phyloP scores from a whole-genome alignment of 106 monocot genomes.

The Acorus calamus region DNA sequence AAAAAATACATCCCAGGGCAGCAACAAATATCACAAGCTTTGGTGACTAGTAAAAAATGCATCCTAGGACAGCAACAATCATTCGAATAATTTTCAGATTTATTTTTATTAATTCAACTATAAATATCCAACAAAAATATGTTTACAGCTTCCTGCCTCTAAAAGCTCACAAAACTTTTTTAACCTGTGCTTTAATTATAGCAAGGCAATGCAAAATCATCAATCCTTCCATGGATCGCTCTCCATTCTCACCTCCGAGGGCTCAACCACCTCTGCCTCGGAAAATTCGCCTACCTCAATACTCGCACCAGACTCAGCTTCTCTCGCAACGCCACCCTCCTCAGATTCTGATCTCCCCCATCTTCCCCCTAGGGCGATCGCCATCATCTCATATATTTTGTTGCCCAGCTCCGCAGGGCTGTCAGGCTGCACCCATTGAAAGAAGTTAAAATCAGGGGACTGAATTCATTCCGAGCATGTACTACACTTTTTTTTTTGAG shows the following conservation, averaged over 20 bases:
- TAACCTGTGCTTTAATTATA: too few species aligned
- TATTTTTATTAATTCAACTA: too few species aligned
- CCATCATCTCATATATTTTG: conserved; percentile 99
- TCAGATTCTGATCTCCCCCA: conserved; percentile 80
- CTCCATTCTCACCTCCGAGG: conserved; percentile 80
- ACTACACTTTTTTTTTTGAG: too few species aligned
- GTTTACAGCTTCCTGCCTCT: too few species aligned
- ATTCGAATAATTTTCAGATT: too few species aligned
- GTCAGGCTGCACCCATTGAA: conserved; percentile 59
- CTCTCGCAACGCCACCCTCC: conserved; percentile 1
- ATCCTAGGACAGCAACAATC: too few species aligned
- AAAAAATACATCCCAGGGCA: too few species aligned
- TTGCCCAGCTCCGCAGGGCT: conserved; percentile 87
- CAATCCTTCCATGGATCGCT: conserved; percentile 84
- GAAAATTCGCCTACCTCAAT: conserved; percentile 14
- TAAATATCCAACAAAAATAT: too few species aligned
- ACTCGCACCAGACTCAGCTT: conserved; percentile 9
- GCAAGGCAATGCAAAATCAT: too few species aligned
- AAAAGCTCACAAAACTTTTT: too few species aligned
- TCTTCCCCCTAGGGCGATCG: conserved; percentile 95
- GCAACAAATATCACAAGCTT: too few species aligned
- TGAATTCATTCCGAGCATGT: not conserved
- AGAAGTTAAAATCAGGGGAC: not conserved
- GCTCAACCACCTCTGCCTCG: conserved; percentile 75
- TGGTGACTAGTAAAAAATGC: too few species aligned